Evolutionary conservation across 805 yeast species (phyloP).

Genomic region (Yamadazyma sp.): DNA sequence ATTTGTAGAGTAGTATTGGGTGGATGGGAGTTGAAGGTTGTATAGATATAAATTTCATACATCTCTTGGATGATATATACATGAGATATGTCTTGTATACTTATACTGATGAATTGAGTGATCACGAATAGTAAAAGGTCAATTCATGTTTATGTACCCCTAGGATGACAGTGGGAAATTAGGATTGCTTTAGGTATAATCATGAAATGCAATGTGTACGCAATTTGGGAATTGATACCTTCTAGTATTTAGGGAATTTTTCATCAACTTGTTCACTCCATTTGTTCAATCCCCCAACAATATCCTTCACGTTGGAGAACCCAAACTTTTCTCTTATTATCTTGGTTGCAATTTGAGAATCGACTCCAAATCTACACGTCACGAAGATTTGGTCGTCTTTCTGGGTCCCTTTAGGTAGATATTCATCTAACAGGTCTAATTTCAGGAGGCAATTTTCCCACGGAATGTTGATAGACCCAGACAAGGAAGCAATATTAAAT

Average conservation of each 20-base stretch:
- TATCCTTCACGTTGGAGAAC: constrained; percentile 54
- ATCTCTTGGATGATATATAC: no score
- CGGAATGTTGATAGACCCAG: constrained; percentile 63
- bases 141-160: no score
- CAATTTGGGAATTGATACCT: not conserved
- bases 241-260: constrained; percentile 62
- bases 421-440: constrained; percentile 17
- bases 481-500: constrained; percentile 62
- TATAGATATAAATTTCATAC: constrained; percentile 3
- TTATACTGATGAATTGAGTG: no score
- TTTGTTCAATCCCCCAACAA: constrained; percentile 72
- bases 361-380: constrained; percentile 87
- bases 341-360: constrained; percentile 76
- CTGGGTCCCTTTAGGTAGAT: constrained; percentile 13
- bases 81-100: no score
- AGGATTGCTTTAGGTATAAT: no score
- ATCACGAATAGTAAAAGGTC: no score
- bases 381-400: constrained; percentile 45
- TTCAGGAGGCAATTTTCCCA: constrained; percentile 43
- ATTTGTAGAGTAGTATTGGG: constrained; percentile 19
- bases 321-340: constrained; percentile 52
- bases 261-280: constrained; percentile 67
- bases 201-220: not conserved
- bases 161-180: no score
- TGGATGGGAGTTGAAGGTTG: constrained; percentile 16